These are phyloP conservation scores for Paspalum notatum DNA, from an alignment of 176 grass and related monocot genomes.

Conservation along the genomic window DNA sequence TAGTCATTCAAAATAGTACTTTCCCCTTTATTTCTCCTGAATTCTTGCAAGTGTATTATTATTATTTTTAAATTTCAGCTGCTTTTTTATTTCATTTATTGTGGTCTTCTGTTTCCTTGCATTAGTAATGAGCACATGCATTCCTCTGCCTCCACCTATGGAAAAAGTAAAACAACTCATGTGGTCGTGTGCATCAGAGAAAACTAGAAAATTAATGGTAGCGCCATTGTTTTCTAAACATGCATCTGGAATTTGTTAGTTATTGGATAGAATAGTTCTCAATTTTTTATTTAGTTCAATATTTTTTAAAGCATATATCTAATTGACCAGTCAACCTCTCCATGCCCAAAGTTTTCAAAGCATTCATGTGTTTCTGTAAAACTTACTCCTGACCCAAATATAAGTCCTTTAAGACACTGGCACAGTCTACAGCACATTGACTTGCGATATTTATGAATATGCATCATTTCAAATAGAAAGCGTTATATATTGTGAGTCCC, in stretches of 20 bases:
- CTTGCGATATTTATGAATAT: background rate
- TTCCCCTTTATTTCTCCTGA: background rate
- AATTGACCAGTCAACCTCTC: background rate
- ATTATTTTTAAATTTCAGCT: conserved; percentile 2
- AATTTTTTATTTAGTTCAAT: background rate
- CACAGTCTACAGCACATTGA: background rate
- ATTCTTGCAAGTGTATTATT: conserved; percentile 7
- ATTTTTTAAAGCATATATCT: background rate
- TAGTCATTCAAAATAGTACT: background rate
- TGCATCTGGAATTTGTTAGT: background rate
- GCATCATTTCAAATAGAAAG: background rate
- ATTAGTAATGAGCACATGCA: background rate
- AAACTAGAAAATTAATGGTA: background rate
- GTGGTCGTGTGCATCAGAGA: background rate
- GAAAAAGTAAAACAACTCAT: background rate
- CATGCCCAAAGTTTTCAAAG: background rate
- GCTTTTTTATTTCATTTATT: background rate
- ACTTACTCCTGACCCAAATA: background rate
- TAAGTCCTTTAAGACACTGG: background rate
- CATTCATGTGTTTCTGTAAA: background rate
- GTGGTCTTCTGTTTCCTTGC: background rate
- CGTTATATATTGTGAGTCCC: background rate
- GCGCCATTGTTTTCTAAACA: background rate
- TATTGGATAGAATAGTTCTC: background rate
- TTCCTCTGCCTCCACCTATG: background rate